These are phyloP conservation scores for Parachaetomium inaequale DNA, from an alignment of 495 filamentous ascomycete species.

Conservation along the genomic window DNA sequence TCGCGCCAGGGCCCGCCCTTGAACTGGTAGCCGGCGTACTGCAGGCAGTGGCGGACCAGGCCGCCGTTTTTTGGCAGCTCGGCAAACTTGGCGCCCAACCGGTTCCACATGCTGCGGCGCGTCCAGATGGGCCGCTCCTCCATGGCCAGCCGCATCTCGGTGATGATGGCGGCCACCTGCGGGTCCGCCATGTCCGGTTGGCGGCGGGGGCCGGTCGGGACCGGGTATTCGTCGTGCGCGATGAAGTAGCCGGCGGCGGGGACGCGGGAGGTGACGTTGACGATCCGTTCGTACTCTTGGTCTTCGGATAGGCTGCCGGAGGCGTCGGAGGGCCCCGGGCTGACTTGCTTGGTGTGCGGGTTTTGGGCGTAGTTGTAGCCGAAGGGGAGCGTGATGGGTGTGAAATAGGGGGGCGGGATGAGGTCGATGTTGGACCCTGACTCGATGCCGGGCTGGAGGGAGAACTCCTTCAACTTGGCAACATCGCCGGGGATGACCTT, in stretches of 20 bases:
- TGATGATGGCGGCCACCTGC: constrained; percentile 56
- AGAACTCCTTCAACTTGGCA: constrained; percentile 68
- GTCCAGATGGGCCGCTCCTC: constrained; percentile 80
- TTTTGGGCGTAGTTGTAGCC: constrained; percentile 59
- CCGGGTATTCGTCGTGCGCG: constrained; percentile 50
- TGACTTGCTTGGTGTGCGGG: constrained; percentile 44
- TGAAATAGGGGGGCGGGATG: constrained; percentile 75
- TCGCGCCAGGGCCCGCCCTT: constrained; percentile 87
- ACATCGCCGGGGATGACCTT: constrained; percentile 62
- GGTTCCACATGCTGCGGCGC: constrained; percentile 70
- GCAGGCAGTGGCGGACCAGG: constrained; percentile 59
- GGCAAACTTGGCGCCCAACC: constrained; percentile 48
- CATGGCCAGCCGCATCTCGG: constrained; percentile 57
- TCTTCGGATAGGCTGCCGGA: constrained; percentile 29
- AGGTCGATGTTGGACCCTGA: constrained; percentile 59
- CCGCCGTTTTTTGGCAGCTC: constrained; percentile 40
- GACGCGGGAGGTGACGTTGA: constrained; percentile 44
- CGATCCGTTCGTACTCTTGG: constrained; percentile 30
- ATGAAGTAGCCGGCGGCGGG: constrained; percentile 59
- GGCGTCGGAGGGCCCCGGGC: constrained; percentile 29
- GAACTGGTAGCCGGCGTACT: constrained; percentile 86
- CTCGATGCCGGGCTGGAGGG: constrained; percentile 62
- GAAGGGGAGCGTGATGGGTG: constrained; percentile 63
- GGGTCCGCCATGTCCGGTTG: constrained; percentile 44
- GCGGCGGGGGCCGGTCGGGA: constrained; percentile 35